phyloP scores from a whole-genome alignment of 2,329 filamentous ascomycete genomes.

The Blastomyces gilchristii region DNA sequence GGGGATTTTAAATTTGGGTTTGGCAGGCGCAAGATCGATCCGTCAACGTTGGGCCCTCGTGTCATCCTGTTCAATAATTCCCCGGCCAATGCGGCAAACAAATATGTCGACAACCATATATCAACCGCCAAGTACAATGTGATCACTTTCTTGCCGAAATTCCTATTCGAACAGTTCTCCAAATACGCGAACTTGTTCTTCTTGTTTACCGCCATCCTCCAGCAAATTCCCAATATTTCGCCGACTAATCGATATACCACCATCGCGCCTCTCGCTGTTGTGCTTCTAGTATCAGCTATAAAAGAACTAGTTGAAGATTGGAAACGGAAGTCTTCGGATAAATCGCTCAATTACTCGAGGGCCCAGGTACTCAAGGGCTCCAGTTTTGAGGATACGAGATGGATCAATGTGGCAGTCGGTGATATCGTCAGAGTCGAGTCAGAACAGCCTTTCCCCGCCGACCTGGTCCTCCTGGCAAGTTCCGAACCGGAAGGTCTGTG shows the following conservation, averaged over 20 bases:
- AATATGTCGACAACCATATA: slow-evolving; percentile 92
- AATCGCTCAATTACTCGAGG: slow-evolving; percentile 75
- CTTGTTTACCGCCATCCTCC: slow-evolving; percentile 87
- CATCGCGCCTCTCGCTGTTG: slow-evolving; percentile 83
- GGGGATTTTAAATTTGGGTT: slow-evolving; percentile 89
- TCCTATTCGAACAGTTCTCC: slow-evolving; percentile 95
- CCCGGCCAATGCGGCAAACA: slow-evolving; percentile 77
- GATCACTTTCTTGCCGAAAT: slow-evolving; percentile 88
- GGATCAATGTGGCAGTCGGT: slow-evolving; percentile 87
- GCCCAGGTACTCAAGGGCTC: slow-evolving; percentile 75
- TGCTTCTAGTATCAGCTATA: slow-evolving; percentile 84
- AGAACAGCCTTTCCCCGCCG: slow-evolving; percentile 88
- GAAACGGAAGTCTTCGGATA: slow-evolving; percentile 77
- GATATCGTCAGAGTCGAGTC: slow-evolving; percentile 90
- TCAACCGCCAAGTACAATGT: slow-evolving; percentile 97
- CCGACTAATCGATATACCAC: slow-evolving; percentile 95
- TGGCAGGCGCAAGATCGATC: slow-evolving; percentile 72
- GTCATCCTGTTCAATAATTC: slow-evolving; percentile 96
- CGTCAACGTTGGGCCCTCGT: slow-evolving; percentile 79
- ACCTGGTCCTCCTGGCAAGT: slow-evolving; percentile 82
- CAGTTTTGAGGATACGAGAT: slow-evolving; percentile 74
- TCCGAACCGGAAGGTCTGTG: slow-evolving; percentile 96
- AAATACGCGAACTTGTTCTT: slow-evolving; percentile 99
- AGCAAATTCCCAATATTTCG: slow-evolving; percentile 90
- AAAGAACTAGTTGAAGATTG: slow-evolving; percentile 95